Evolutionary conservation across 1,139 yeast species (phyloP).

Genomic region (Maudiozyma humilis): DNA sequence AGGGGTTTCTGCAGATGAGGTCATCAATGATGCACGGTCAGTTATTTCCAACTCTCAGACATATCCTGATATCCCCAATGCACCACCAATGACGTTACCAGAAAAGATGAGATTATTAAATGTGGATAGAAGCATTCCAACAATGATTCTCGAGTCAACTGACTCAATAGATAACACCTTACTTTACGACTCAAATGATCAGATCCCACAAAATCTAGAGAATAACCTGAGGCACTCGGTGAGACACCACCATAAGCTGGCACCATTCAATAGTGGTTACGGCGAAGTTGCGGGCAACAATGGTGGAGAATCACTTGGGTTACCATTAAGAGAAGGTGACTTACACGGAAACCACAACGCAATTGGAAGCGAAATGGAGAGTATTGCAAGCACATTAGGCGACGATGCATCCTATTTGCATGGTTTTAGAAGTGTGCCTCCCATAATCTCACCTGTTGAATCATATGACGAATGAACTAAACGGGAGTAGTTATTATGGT

Average conservation of each 20-base stretch:
- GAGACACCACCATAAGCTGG: neutral
- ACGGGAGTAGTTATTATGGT: too few species aligned
- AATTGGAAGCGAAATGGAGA: conserved; percentile 19
- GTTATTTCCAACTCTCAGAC: conserved; percentile 2
- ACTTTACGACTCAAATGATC: conserved; percentile 5
- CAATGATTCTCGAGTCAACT: neutral
- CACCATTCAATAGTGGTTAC: neutral
- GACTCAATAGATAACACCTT: conserved; percentile 2
- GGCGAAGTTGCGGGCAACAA: neutral
- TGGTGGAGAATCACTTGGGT: neutral
- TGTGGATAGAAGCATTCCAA: conserved; percentile 12
- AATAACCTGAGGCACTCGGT: conserved; percentile 4
- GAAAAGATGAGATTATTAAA: conserved; percentile 26
- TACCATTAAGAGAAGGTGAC: neutral
- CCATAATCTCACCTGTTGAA: conserved; percentile 9
- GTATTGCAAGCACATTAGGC: conserved; percentile 25
- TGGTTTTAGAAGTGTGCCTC: conserved; percentile 17
- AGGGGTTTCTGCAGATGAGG: neutral
- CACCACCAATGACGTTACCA: conserved; percentile 26
- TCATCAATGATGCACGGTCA: conserved; percentile 1
- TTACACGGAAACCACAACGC: conserved; percentile 4
- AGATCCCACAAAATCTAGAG: conserved; percentile 5
- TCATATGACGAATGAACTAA: conserved; percentile 6
- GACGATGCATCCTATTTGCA: conserved; percentile 24
- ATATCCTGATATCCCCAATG: conserved; percentile 18